A percentile compares a stretch with the other conserved stretches of the same genome.
phyloP scores from a whole-genome alignment of 345 rosid genomes.

The Pseudoturritis turrita region DNA sequence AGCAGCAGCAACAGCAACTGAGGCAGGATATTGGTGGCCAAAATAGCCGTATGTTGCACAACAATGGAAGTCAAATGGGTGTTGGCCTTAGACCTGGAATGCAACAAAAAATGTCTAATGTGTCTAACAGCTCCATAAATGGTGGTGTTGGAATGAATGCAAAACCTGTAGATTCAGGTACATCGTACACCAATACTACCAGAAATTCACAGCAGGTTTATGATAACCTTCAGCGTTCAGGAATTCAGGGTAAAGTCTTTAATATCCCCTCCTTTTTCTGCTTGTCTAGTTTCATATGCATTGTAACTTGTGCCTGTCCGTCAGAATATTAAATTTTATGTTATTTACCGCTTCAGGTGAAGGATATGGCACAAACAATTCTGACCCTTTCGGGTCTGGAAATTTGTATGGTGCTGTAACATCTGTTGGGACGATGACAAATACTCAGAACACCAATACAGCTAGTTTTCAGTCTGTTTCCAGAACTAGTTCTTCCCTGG shows the following conservation, averaged over 20 bases:
- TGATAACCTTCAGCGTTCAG: slow-evolving; percentile 64
- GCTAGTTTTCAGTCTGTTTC: slow-evolving; percentile 53
- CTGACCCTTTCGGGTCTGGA: slow-evolving; percentile 66
- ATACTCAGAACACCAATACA: slow-evolving; percentile 54
- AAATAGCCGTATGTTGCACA: slow-evolving; percentile 69
- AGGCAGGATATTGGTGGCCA: slow-evolving; percentile 64
- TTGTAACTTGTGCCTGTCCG: background rate
- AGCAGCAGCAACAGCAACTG: slow-evolving; percentile 46
- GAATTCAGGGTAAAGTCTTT: slow-evolving; percentile 53
- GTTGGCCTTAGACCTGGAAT: slow-evolving; percentile 65
- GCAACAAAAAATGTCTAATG: slow-evolving; percentile 72
- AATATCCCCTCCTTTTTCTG: background rate
- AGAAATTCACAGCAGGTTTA: slow-evolving; percentile 64
- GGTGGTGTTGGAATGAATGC: slow-evolving; percentile 68
- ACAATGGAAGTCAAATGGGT: slow-evolving; percentile 75
- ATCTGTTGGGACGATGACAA: slow-evolving; percentile 54
- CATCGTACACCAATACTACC: slow-evolving; percentile 46
- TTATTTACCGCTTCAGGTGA: slow-evolving; percentile 54
- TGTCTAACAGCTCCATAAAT: slow-evolving; percentile 64
- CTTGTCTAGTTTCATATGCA: slow-evolving; percentile 10
- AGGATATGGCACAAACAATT: slow-evolving; percentile 55
- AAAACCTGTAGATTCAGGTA: slow-evolving; percentile 43
- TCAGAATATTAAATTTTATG: background rate
- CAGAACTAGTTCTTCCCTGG: slow-evolving; percentile 48
- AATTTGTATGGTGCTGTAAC: slow-evolving; percentile 57